Percentiles rank a stretch among this genome's conserved stretches.
These are phyloP conservation scores for Alternaria brassicicola DNA, from an alignment of 2,329 filamentous ascomycete species.

Conservation along the genomic window DNA sequence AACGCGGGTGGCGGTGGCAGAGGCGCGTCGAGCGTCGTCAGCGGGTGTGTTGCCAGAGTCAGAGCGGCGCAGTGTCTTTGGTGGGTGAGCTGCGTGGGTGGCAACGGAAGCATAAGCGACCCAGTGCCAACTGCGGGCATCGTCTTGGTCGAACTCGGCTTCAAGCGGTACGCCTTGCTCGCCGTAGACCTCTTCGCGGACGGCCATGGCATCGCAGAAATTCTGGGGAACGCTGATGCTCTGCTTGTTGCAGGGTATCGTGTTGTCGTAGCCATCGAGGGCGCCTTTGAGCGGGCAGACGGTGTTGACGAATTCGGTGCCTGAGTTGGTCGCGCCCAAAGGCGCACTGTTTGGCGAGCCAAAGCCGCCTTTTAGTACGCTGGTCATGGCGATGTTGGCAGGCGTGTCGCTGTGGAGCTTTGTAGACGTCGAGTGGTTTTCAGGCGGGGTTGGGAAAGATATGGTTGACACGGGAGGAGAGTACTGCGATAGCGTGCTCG, in stretches of 20 bases:
- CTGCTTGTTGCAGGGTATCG: slow-evolving; percentile 43
- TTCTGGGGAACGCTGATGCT: slow-evolving; percentile 47
- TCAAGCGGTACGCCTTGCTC: slow-evolving; percentile 65
- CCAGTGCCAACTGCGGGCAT: slow-evolving; percentile 82
- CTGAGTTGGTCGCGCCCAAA: slow-evolving; percentile 23
- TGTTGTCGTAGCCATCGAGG: slow-evolving; percentile 47
- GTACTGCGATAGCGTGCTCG: background rate
- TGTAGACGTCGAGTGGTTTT: background rate
- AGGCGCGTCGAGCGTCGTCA: slow-evolving; percentile 43
- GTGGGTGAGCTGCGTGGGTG: slow-evolving; percentile 48
- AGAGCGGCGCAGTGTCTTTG: slow-evolving; percentile 49
- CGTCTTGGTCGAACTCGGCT: slow-evolving; percentile 81
- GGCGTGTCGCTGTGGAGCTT: background rate
- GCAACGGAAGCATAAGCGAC: slow-evolving; percentile 74
- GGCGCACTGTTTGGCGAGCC: slow-evolving; percentile 23
- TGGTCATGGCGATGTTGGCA: slow-evolving; percentile 18
- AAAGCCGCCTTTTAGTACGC: slow-evolving; percentile 31
- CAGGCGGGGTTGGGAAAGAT: background rate
- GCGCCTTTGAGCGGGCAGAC: slow-evolving; percentile 44
- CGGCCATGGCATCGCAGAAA: slow-evolving; percentile 62
- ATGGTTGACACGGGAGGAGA: background rate
- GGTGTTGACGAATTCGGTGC: slow-evolving; percentile 50
- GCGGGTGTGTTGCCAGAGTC: slow-evolving; percentile 50
- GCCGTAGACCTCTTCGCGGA: slow-evolving; percentile 63
- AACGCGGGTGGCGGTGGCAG: slow-evolving; percentile 50